Evolutionary conservation across 163 green algal genomes (phyloP).

Genomic region (Chlamydomonas reinhardtii): DNA sequence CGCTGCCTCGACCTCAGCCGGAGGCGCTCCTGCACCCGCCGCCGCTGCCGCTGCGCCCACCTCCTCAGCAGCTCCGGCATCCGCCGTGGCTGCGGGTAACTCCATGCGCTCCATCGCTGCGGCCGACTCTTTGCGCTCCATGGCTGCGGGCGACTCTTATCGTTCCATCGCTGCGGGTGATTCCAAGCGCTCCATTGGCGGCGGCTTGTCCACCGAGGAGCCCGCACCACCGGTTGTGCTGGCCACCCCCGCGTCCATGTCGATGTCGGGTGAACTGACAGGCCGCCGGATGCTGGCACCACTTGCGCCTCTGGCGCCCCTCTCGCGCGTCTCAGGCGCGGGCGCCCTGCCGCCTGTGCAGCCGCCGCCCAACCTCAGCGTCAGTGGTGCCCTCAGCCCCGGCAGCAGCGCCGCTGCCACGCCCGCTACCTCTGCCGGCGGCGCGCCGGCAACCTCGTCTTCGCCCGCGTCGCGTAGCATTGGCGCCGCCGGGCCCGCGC

Average conservation of each 20-base stretch:
- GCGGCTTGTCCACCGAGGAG: too few species aligned
- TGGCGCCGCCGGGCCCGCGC: too few species aligned
- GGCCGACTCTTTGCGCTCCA: neutral
- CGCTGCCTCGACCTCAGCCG: too few species aligned
- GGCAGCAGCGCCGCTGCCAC: neutral
- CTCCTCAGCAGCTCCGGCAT: too few species aligned
- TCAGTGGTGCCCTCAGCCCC: neutral
- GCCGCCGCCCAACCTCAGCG: neutral
- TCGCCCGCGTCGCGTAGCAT: too few species aligned
- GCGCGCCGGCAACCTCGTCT: too few species aligned
- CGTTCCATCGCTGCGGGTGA: neutral
- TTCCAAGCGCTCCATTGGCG: neutral
- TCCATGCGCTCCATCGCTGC: neutral
- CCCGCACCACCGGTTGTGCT: too few species aligned
- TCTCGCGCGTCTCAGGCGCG: neutral
- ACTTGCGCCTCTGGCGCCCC: conserved; percentile 1
- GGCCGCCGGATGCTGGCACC: neutral
- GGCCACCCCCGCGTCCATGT: too few species aligned
- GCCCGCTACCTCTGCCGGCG: too few species aligned
- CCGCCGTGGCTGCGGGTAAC: neutral
- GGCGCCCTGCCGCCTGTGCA: neutral
- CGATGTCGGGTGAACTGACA: neutral
- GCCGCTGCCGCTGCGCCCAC: too few species aligned
- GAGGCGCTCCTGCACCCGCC: too few species aligned
- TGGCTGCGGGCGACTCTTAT: neutral